Evolutionary conservation across 306 rosid genomes (phyloP).

Genomic region (Cucumis cinereus): DNA sequence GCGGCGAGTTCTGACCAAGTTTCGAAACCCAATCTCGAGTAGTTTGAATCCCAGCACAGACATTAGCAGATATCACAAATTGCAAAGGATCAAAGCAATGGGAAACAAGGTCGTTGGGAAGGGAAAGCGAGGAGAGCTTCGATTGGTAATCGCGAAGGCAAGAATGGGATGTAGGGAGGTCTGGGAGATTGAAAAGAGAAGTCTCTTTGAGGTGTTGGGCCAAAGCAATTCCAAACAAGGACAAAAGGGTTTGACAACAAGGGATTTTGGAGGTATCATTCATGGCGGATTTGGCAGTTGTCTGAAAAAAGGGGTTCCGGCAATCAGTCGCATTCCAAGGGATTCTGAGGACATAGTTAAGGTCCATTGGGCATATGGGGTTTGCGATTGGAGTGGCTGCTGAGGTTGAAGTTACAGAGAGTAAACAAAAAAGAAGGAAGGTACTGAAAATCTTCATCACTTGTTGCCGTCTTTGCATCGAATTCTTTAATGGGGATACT

Average conservation of each 20-base stretch:
- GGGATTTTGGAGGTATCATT: background rate
- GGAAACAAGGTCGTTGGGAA: conserved; percentile 21
- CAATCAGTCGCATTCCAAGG: conserved; percentile 65
- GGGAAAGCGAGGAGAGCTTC: conserved; percentile 32
- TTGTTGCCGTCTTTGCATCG: background rate
- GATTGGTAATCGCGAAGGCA: conserved; percentile 60
- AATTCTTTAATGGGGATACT: background rate
- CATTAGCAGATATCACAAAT: conserved; percentile 37
- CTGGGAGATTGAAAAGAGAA: conserved; percentile 46
- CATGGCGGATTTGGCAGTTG: conserved; percentile 2
- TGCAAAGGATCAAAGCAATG: conserved; percentile 50
- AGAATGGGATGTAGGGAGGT: conserved; percentile 35
- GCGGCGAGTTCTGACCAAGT: conserved; percentile 30
- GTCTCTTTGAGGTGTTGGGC: conserved; percentile 60
- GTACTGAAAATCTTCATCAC: background rate
- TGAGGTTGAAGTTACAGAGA: background rate
- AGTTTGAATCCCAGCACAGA: conserved; percentile 47
- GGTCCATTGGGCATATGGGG: conserved; percentile 58
- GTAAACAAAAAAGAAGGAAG: conserved; percentile 7
- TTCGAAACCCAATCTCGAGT: conserved; percentile 40
- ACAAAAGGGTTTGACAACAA: conserved; percentile 51
- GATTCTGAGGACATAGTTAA: conserved; percentile 45
- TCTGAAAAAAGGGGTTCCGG: conserved; percentile 29
- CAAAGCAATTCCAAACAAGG: conserved; percentile 43
- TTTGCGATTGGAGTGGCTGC: conserved; percentile 19